phyloP scores from a whole-genome alignment of 352 stramenopile genomes.

The Phytophthora sp. region DNA sequence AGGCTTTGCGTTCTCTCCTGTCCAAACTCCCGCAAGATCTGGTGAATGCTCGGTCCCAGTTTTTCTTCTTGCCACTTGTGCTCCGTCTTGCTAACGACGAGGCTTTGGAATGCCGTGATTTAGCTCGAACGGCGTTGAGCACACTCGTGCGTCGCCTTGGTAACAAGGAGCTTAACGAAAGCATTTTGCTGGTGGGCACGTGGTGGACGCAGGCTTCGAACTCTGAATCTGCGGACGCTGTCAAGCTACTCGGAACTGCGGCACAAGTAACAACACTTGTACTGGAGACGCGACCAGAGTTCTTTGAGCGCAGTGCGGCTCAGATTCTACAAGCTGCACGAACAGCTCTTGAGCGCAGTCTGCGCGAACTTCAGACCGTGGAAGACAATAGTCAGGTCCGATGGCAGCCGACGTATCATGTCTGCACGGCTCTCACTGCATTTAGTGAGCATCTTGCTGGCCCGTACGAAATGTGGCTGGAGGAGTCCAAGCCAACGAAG shows the following conservation, averaged over 20 bases:
- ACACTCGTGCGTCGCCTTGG: conserved; percentile 90
- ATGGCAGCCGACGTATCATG: conserved; percentile 72
- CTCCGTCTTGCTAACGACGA: conserved; percentile 97
- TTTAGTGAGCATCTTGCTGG: conserved; percentile 69
- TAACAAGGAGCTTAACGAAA: conserved; percentile 90
- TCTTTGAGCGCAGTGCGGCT: conserved; percentile 66
- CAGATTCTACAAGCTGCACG: conserved; percentile 50
- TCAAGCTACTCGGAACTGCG: conserved; percentile 71
- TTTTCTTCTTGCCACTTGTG: conserved; percentile 96
- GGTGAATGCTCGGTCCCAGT: conserved; percentile 92
- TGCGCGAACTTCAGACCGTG: conserved; percentile 48
- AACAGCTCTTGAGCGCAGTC: conserved; percentile 40
- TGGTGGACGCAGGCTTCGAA: conserved; percentile 79
- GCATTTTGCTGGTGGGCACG: conserved; percentile 84
- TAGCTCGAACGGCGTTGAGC: conserved; percentile 81
- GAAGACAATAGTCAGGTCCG: conserved; percentile 51
- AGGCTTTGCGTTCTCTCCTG: conserved; percentile 89
- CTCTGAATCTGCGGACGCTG: conserved; percentile 38
- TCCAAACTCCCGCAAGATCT: conserved; percentile 92
- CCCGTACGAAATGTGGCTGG: conserved; percentile 70
- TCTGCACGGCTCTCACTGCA: conserved; percentile 67
- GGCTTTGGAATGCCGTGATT: conserved; percentile 85
- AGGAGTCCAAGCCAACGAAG: conserved; percentile 19
- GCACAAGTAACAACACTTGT: conserved; percentile 81
- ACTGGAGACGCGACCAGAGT: conserved; percentile 75